A percentile compares a stretch with the other conserved stretches of the same genome.
These are phyloP conservation scores for Chenopodium quinoa DNA, from an alignment of 148 eudicot genomes.

Conservation along the genomic window DNA sequence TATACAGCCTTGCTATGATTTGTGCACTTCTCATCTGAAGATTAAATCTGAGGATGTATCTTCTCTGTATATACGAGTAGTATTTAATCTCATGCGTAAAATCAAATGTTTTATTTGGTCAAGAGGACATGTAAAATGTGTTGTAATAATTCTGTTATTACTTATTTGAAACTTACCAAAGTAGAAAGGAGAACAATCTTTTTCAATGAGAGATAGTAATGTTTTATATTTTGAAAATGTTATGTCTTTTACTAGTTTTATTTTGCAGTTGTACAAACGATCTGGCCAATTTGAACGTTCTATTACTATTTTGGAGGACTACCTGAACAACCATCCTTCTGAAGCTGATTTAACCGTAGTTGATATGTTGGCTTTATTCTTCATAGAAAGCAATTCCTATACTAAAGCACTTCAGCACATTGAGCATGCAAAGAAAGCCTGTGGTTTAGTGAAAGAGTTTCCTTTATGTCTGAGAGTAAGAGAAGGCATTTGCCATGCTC, in stretches of 20 bases:
- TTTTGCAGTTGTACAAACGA: constrained; percentile 61
- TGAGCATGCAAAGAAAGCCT: constrained; percentile 45
- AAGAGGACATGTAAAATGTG: background rate
- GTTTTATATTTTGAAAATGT: background rate
- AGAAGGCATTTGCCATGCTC: constrained; percentile 78
- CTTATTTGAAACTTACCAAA: background rate
- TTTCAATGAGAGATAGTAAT: background rate
- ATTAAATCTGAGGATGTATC: background rate
- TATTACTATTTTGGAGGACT: constrained; percentile 54
- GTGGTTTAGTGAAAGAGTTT: constrained; percentile 37
- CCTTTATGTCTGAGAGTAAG: constrained; percentile 50
- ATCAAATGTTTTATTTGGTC: background rate
- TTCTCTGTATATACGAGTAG: background rate
- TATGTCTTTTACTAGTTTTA: constrained; percentile 4
- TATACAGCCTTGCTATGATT: background rate
- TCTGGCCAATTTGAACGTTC: constrained; percentile 56
- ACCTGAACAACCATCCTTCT: constrained; percentile 50
- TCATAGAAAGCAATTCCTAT: constrained; percentile 48
- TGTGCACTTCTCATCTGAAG: background rate
- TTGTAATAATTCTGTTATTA: background rate
- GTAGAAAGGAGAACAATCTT: background rate
- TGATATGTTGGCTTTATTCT: constrained; percentile 55
- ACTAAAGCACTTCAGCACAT: constrained; percentile 70
- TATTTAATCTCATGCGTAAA: background rate
- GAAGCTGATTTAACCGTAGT: constrained; percentile 54